Percentiles rank a stretch among this genome's conserved stretches.
Evolutionary conservation across 2,329 filamentous ascomycete species (phyloP).

Genomic region (Penicillium carneum): DNA sequence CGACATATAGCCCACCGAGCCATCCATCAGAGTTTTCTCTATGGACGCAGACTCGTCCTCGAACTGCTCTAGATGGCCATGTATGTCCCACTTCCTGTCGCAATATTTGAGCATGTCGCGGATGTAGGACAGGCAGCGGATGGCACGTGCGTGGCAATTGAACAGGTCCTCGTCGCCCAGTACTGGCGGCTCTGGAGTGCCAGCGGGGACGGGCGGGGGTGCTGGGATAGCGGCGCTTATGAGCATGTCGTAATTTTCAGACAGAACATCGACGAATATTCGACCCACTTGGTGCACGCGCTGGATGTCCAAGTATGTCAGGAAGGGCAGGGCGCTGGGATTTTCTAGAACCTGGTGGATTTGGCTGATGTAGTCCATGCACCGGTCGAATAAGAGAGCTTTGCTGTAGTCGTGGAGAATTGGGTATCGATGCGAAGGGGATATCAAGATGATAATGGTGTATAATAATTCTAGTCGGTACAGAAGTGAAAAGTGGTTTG

Average conservation of each 20-base stretch:
- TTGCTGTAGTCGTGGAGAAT: slow-evolving; percentile 76
- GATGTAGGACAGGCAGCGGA: slow-evolving; percentile 44
- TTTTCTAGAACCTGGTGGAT: slow-evolving; percentile 72
- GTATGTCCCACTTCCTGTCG: slow-evolving; percentile 46
- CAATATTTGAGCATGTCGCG: slow-evolving; percentile 45
- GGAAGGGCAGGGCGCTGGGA: slow-evolving; percentile 68
- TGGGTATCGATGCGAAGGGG: slow-evolving; percentile 77
- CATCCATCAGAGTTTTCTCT: slow-evolving; percentile 38
- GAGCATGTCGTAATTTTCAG: slow-evolving; percentile 59
- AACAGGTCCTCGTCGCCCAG: slow-evolving; percentile 44
- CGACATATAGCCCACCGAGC: slow-evolving; percentile 31
- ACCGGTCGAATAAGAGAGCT: slow-evolving; percentile 83
- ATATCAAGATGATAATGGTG: slow-evolving; percentile 87
- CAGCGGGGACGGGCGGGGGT: slow-evolving; percentile 40
- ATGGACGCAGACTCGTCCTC: slow-evolving; percentile 41
- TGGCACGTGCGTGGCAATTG: slow-evolving; percentile 44
- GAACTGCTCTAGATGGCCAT: slow-evolving; percentile 42
- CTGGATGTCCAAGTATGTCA: slow-evolving; percentile 87
- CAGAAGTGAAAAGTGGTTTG: slow-evolving; percentile 72
- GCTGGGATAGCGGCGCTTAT: slow-evolving; percentile 43
- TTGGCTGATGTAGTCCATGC: slow-evolving; percentile 78
- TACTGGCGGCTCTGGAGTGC: slow-evolving; percentile 44
- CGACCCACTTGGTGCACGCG: slow-evolving; percentile 75
- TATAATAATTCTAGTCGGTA: slow-evolving; percentile 90
- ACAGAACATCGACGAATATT: slow-evolving; percentile 64